phyloP scores from a whole-genome alignment of 495 filamentous ascomycete species.

The Aspergillus diversus region DNA sequence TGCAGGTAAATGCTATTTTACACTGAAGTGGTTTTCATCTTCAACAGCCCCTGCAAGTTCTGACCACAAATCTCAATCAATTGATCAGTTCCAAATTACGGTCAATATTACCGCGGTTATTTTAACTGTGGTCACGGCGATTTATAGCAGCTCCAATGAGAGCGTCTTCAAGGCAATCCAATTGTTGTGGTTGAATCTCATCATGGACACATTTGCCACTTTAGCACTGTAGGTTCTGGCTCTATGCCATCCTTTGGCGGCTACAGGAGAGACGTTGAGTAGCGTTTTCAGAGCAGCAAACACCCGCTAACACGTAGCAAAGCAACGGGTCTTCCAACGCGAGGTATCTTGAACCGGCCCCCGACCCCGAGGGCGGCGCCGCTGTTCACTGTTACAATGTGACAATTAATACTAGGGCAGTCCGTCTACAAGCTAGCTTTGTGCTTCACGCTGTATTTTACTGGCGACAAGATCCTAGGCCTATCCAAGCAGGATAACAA shows the following conservation, averaged over 20 bases:
- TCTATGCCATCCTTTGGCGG: not conserved
- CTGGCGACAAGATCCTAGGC: constrained; percentile 59
- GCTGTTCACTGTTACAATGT: constrained; percentile 85
- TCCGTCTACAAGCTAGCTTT: constrained; percentile 79
- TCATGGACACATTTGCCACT: constrained; percentile 92
- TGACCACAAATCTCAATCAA: not conserved
- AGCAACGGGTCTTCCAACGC: constrained; percentile 81
- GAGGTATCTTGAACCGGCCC: constrained; percentile 77
- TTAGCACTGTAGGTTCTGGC: constrained; percentile 59
- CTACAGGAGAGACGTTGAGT: not conserved
- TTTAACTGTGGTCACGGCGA: constrained; percentile 80
- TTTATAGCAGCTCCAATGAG: constrained; percentile 63
- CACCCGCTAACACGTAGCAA: not conserved
- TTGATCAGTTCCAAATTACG: constrained; percentile 76
- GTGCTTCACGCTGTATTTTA: constrained; percentile 80
- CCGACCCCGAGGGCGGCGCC: constrained; percentile 74
- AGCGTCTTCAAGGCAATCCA: constrained; percentile 86
- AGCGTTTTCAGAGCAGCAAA: not conserved
- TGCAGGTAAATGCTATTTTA: constrained; percentile 58
- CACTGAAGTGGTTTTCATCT: not conserved
- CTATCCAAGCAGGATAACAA: not conserved
- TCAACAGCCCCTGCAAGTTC: not conserved
- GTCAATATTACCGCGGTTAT: constrained; percentile 88
- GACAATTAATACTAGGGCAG: constrained; percentile 94
- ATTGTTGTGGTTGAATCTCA: constrained; percentile 88